Percentiles rank a stretch among this genome's conserved stretches.
These are phyloP conservation scores for Hanseniaspora uvarum DNA, from an alignment of 1,139 yeast species.

Conservation along the genomic window DNA sequence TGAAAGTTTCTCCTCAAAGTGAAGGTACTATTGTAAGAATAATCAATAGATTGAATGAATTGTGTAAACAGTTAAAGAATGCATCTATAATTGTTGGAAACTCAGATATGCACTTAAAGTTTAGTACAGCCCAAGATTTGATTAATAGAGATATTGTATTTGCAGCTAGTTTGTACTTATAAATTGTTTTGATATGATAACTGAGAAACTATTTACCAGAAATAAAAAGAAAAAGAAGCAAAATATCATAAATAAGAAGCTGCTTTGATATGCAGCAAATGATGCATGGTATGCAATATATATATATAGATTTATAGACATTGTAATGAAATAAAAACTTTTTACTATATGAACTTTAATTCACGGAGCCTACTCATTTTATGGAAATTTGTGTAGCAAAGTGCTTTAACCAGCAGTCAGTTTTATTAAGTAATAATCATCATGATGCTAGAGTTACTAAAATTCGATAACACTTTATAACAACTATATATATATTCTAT, in stretches of 20 bases:
- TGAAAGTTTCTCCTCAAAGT: slow-evolving; percentile 77
- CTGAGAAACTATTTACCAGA: neutral
- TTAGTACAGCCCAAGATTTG: slow-evolving; percentile 86
- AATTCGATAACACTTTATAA: too few relatives aligned
- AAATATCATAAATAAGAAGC: too few relatives aligned
- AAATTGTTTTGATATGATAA: slow-evolving; percentile 23
- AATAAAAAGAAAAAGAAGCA: neutral
- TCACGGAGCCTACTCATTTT: neutral
- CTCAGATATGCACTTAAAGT: slow-evolving; percentile 71
- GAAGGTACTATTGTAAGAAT: slow-evolving; percentile 98
- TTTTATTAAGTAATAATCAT: too few relatives aligned
- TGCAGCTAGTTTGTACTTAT: slow-evolving; percentile 86
- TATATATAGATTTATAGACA: too few relatives aligned
- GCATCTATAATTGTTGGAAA: slow-evolving; percentile 95
- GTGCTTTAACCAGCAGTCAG: too few relatives aligned
- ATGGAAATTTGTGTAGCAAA: too few relatives aligned
- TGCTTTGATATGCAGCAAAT: too few relatives aligned
- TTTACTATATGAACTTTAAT: neutral
- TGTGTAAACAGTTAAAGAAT: slow-evolving; percentile 86
- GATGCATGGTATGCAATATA: too few relatives aligned
- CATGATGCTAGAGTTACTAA: too few relatives aligned
- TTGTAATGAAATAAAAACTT: too few relatives aligned
- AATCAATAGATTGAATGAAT: slow-evolving; percentile 84
- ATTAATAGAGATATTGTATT: slow-evolving; percentile 95
- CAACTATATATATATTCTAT: neutral